Evolutionary conservation across 1,139 yeast species (phyloP).

Genomic region (Nematodospora anomalae): DNA sequence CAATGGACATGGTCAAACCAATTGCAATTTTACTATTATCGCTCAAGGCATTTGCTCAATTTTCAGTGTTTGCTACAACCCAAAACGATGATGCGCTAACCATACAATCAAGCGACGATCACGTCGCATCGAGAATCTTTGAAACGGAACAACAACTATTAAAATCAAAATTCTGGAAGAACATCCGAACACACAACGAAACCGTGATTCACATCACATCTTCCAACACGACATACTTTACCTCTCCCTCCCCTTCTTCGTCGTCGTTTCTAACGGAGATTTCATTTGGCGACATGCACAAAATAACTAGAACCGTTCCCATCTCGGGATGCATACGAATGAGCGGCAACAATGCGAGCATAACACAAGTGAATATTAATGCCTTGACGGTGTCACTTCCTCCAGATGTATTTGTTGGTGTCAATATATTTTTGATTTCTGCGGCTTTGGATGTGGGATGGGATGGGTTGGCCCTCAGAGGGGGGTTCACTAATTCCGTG

Average conservation of each 20-base stretch:
- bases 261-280: slow-evolving; percentile 4
- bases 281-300: slow-evolving; percentile 3
- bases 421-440: slow-evolving; percentile 7
- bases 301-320: slow-evolving; percentile 4
- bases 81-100: too few relatives aligned
- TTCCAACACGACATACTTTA: slow-evolving; percentile 9
- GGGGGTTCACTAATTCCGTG: slow-evolving; percentile 4
- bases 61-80: too few relatives aligned
- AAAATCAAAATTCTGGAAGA: slow-evolving; percentile 3
- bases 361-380: slow-evolving; percentile 6
- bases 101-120: too few relatives aligned
- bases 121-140: background rate
- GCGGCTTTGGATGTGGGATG: slow-evolving; percentile 10
- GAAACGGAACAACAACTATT: slow-evolving; percentile 1
- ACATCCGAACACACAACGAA: background rate
- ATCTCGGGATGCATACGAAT: slow-evolving; percentile 13
- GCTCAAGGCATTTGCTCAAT: too few relatives aligned
- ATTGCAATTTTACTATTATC: too few relatives aligned
- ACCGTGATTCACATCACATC: slow-evolving; percentile 8
- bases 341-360: slow-evolving; percentile 6
- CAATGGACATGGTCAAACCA: too few relatives aligned
- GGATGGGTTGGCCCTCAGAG: slow-evolving; percentile 10
- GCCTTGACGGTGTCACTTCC: slow-evolving; percentile 9
- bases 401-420: slow-evolving; percentile 9
- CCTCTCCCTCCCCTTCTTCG: too few relatives aligned